Percentiles rank a stretch among this genome's conserved stretches.
These are phyloP conservation scores for Leishmania major DNA, from an alignment of 208 protist genomes.

Conservation along the genomic window DNA sequence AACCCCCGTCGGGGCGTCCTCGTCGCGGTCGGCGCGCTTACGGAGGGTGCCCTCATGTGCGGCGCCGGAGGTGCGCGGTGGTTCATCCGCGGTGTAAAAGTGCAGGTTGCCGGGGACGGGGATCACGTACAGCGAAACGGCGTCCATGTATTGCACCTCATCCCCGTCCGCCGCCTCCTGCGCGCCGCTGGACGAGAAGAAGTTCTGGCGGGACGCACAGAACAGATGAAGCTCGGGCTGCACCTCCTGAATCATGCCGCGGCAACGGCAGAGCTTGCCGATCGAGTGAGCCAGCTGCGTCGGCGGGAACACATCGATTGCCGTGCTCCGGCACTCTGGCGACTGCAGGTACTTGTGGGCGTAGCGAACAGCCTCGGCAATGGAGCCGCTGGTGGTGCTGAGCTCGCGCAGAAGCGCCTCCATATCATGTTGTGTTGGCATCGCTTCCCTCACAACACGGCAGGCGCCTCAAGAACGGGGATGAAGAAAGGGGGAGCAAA, in stretches of 20 bases:
- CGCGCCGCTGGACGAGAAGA: constrained; percentile 28
- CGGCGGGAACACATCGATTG: constrained; percentile 53
- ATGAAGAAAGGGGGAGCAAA: neutral
- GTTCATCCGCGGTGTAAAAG: constrained; percentile 52
- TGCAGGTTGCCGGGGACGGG: constrained; percentile 76
- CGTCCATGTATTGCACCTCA: constrained; percentile 51
- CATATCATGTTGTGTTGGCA: constrained; percentile 33
- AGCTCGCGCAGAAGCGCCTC: constrained; percentile 42
- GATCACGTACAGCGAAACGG: constrained; percentile 73
- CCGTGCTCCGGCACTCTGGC: neutral
- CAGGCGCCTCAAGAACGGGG: neutral
- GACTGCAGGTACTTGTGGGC: constrained; percentile 28
- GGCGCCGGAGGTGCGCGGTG: constrained; percentile 5
- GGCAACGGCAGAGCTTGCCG: constrained; percentile 56
- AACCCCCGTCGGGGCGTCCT: neutral
- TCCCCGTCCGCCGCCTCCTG: neutral
- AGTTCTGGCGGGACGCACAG: constrained; percentile 37
- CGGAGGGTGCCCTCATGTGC: neutral
- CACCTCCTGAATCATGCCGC: constrained; percentile 88
- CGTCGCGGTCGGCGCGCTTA: constrained; percentile 24
- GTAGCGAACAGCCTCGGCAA: constrained; percentile 32
- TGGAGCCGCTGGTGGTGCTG: constrained; percentile 27
- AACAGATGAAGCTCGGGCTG: constrained; percentile 60
- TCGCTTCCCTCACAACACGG: neutral
- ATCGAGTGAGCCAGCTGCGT: constrained; percentile 9